phyloP scores from a whole-genome alignment of 345 rosid genomes.

The Kernera saxatilis region DNA sequence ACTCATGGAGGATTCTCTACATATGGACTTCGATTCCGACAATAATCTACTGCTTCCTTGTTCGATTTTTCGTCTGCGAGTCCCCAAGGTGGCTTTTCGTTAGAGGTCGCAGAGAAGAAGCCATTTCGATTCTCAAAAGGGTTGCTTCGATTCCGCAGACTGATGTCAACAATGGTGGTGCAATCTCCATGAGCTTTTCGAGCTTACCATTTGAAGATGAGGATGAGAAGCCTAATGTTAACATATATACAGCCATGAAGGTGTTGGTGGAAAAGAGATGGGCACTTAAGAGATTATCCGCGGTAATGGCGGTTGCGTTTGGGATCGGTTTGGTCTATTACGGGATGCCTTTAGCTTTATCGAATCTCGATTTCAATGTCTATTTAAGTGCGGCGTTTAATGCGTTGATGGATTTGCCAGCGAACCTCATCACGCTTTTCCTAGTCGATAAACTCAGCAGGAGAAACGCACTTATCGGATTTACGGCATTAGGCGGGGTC shows the following conservation, averaged over 20 bases:
- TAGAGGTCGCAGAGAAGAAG: constrained; percentile 51
- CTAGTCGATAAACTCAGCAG: constrained; percentile 41
- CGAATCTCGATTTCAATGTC: constrained; percentile 47
- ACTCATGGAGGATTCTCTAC: constrained; percentile 43
- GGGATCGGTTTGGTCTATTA: constrained; percentile 66
- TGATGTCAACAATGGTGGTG: constrained; percentile 6
- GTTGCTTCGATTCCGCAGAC: constrained; percentile 19
- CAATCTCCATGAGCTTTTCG: constrained; percentile 32
- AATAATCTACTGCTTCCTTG: constrained; percentile 25
- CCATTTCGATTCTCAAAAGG: constrained; percentile 39
- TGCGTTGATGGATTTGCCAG: constrained; percentile 62
- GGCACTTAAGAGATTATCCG: constrained; percentile 42
- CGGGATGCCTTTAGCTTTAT: constrained; percentile 67
- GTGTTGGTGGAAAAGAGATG: constrained; percentile 41
- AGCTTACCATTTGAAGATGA: constrained; percentile 26
- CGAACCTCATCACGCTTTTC: constrained; percentile 42
- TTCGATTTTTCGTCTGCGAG: constrained; percentile 37
- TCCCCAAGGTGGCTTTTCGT: constrained; percentile 59
- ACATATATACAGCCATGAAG: constrained; percentile 42
- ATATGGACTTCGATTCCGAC: constrained; percentile 49
- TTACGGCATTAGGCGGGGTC: constrained; percentile 40
- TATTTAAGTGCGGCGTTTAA: constrained; percentile 56
- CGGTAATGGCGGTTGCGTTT: constrained; percentile 40
- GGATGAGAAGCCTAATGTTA: constrained; percentile 23
- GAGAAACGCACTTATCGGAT: constrained; percentile 34